phyloP scores from a whole-genome alignment of 805 yeast genomes.

The Kodamaea nitidulidarum region DNA sequence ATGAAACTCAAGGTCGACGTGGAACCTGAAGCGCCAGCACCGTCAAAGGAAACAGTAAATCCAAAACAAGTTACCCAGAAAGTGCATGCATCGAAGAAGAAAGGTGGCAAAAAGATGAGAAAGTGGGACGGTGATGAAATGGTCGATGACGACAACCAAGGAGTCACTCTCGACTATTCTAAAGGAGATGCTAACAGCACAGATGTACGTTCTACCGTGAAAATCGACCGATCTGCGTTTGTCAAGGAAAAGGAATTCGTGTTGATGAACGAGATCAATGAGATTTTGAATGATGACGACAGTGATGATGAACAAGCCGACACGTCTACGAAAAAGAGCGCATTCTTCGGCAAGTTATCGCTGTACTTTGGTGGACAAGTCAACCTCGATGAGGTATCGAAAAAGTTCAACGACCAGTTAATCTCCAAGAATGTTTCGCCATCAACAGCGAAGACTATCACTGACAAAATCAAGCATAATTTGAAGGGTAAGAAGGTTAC shows the following conservation, averaged over 20 bases:
- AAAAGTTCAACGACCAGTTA: conserved; percentile 68
- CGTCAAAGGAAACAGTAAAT: conserved; percentile 3
- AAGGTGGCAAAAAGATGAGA: conserved; percentile 35
- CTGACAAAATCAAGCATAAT: conserved; percentile 64
- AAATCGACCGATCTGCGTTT: conserved; percentile 31
- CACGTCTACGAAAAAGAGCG: conserved; percentile 10
- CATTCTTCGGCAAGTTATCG: conserved; percentile 32
- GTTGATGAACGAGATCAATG: conserved; percentile 38
- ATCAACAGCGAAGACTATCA: conserved; percentile 71
- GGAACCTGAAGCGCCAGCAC: conserved; percentile 1
- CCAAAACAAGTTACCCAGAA: not conserved
- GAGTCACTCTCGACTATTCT: conserved; percentile 31
- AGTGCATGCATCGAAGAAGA: conserved; percentile 9
- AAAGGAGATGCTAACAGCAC: conserved; percentile 13
- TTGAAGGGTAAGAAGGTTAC: conserved; percentile 68
- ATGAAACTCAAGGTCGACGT: conserved; percentile 23
- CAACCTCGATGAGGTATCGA: conserved; percentile 59
- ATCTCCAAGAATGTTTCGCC: conserved; percentile 89
- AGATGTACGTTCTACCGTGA: conserved; percentile 1
- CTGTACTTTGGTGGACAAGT: conserved; percentile 36
- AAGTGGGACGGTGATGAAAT: conserved; percentile 40
- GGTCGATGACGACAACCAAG: conserved; percentile 24
- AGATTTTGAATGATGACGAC: conserved; percentile 31
- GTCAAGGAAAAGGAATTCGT: conserved; percentile 36
- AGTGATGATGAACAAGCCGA: conserved; percentile 25